Evolutionary conservation across 345 rosid species (phyloP), one percentile per base, ranked within the genome.

Genomic region (Isatis tinctoria): DNA sequence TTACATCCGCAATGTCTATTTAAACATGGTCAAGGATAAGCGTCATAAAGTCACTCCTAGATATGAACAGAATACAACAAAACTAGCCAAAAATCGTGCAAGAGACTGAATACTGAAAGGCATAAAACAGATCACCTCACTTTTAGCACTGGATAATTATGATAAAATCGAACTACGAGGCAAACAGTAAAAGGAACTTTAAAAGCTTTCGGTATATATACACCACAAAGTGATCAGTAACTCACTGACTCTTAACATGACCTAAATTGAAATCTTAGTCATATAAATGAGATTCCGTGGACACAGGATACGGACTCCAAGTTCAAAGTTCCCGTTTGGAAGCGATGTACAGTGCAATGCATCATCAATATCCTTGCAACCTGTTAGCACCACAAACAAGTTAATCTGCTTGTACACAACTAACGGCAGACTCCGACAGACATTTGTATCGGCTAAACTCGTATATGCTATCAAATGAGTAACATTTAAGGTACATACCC

Each of bases 281-380:
- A 54, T 62, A 12, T 62, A 61, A 61, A 69, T 4, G 33, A 60
- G 5, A 57, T n/a, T 57, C 35, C 59, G 28, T 60, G 33, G 33
- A 5, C 33, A 4, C 26, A 85, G 94, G 99, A 90, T 92, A 92
- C 99, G 99, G 49, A 95, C 99, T 83, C 99, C 99, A 85, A 92
- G 90, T 86, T 90, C 99, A 77, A 86, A 95, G 80, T 92, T 90
- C 80, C 98, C 98, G 64, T 79, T 89, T 22, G 90, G 82, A 79
- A 92, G 97, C 36, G 84, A 72, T 52, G 85, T 87, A 65, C 96
- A 95, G 75, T 95, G 97, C 67, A 95, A 76, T 49, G 99, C 99
- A 81, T 95, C 99, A 83, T 95, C 98, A 83, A 95, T 95, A 84
- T 95, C 99, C 82, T 84, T 95, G 88, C 99, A 92, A 7, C 98